Percentiles rank a stretch among this genome's conserved stretches.
These are phyloP conservation scores for Pinus tabuliformis DNA, from an alignment of 75 land plant species.

Conservation along the genomic window DNA sequence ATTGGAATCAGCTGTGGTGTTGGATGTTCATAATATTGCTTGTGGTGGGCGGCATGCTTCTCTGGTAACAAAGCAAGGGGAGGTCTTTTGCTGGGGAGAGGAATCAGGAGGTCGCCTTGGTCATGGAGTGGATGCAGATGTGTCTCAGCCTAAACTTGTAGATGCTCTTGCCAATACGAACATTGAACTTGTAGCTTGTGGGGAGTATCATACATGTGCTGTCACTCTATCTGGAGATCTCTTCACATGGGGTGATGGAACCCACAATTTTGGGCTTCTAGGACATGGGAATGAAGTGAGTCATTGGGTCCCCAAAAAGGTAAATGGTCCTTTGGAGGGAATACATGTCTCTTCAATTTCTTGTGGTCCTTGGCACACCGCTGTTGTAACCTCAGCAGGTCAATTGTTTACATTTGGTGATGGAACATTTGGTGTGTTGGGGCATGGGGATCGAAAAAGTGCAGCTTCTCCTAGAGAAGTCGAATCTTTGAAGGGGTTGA, in stretches of 20 bases:
- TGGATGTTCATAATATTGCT: conserved; percentile 83
- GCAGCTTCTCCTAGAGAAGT: conserved; percentile 37
- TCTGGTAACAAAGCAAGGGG: conserved; percentile 85
- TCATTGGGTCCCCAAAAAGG: conserved; percentile 81
- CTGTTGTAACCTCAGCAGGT: conserved; percentile 46
- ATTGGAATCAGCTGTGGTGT: conserved; percentile 71
- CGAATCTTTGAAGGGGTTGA: conserved; percentile 39
- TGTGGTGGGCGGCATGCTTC: conserved; percentile 87
- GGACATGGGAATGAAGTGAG: conserved; percentile 86
- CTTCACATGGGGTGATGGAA: conserved; percentile 91
- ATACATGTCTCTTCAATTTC: conserved; percentile 56
- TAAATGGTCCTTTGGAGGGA: conserved; percentile 79
- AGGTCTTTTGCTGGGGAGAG: conserved; percentile 85
- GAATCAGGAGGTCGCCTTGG: conserved; percentile 88
- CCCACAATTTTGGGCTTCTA: conserved; percentile 72
- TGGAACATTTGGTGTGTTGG: conserved; percentile 60
- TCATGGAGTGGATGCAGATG: conserved; percentile 89
- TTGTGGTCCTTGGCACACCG: conserved; percentile 67
- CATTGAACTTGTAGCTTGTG: conserved; percentile 84
- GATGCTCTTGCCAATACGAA: conserved; percentile 57
- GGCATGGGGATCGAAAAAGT: conserved; percentile 39
- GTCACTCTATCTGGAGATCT: conserved; percentile 82
- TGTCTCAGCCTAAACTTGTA: conserved; percentile 78
- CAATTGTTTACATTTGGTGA: conserved; percentile 64
- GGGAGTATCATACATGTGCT: conserved; percentile 85